Evolutionary conservation across 805 yeast genomes (phyloP).

Genomic region (Metschnikowia cerradonensis): DNA sequence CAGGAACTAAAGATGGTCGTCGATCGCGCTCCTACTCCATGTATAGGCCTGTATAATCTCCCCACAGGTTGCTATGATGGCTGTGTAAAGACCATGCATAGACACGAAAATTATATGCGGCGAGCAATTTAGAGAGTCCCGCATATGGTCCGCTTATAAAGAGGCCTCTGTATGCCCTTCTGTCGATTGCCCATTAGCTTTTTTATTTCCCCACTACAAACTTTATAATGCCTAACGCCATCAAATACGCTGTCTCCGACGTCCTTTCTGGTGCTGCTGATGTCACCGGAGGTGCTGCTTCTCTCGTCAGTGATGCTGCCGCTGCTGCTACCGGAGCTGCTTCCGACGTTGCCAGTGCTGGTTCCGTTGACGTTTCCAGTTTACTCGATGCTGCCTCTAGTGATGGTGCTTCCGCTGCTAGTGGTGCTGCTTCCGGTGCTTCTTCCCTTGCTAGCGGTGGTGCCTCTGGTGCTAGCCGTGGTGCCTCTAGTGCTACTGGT

Average conservation of each 20-base stretch:
- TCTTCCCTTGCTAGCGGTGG: neutral
- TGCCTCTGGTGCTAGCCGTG: slow-evolving; percentile 4
- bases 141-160: neutral
- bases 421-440: slow-evolving; percentile 9
- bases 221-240: slow-evolving; percentile 23
- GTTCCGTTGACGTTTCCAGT: slow-evolving; percentile 14
- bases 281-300: slow-evolving; percentile 2
- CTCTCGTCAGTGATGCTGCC: slow-evolving; percentile 2
- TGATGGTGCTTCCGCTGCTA: neutral
- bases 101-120: neutral
- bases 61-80: slow-evolving; percentile 3
- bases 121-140: neutral
- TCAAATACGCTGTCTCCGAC: slow-evolving; percentile 24
- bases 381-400: slow-evolving; percentile 4
- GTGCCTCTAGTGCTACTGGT: slow-evolving; percentile 1
- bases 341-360: slow-evolving; percentile 8
- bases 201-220: neutral
- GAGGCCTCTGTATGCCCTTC: neutral
- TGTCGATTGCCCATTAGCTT: neutral
- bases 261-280: slow-evolving; percentile 7
- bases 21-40: neutral
- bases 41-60: neutral
- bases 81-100: neutral
- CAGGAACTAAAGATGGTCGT: neutral
- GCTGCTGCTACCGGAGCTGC: slow-evolving; percentile 13